These are phyloP conservation scores for Mucor mucedo DNA, from an alignment of 371 early-diverging fungal genomes.

Conservation along the genomic window DNA sequence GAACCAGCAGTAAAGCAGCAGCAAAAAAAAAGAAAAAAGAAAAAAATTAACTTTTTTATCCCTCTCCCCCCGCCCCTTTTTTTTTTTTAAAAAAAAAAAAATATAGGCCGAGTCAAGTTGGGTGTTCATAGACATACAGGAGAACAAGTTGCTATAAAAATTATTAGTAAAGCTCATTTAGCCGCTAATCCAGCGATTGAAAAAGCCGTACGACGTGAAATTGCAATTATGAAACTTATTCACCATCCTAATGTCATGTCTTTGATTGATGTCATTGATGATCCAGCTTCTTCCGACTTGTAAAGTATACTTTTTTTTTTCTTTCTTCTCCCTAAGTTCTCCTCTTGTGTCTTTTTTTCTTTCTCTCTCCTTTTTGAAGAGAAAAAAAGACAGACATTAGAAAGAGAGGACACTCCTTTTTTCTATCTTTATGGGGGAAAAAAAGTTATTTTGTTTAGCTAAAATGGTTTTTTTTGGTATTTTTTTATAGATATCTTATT, in stretches of 20 bases:
- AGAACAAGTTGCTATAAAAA: conserved; percentile 57
- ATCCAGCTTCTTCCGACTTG: conserved; percentile 67
- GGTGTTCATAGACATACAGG: conserved; percentile 50
- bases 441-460: no score
- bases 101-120: conserved; percentile 51
- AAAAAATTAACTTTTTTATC: background rate
- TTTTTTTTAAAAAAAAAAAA: no score
- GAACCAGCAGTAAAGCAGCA: no score
- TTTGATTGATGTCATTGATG: conserved; percentile 77
- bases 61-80: background rate
- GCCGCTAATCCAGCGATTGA: conserved; percentile 63
- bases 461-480: no score
- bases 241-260: conserved; percentile 74
- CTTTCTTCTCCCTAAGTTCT: background rate
- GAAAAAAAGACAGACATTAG: background rate
- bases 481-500: conserved; percentile 37
- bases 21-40: no score
- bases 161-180: conserved; percentile 54
- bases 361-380: conserved; percentile 5
- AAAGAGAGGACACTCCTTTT: background rate
- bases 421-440: no score
- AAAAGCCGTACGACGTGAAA: conserved; percentile 73
- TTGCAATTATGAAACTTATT: conserved; percentile 77
- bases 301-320: conserved; percentile 41
- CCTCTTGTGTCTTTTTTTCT: background rate